Conservation (phyloP, 441 rosid species). For the Codiaeum variegatum region DNA sequence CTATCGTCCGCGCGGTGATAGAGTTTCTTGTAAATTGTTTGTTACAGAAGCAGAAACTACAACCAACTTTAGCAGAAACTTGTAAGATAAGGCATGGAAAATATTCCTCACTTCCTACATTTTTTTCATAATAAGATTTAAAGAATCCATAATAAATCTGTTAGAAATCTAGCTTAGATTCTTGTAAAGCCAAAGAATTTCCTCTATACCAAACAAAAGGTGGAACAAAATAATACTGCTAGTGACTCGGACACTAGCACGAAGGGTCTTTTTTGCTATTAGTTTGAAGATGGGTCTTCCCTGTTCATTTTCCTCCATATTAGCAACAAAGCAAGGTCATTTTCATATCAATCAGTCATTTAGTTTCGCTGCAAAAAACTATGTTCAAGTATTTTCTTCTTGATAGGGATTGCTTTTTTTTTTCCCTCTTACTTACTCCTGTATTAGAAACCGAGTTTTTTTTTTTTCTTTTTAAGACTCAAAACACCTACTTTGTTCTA, state of each 20-base stretch:
- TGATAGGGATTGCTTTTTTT: slow-evolving; percentile 19
- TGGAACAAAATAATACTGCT: background rate
- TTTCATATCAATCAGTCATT: slow-evolving; percentile 1
- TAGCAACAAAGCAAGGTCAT: background rate
- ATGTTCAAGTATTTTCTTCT: slow-evolving; percentile 9
- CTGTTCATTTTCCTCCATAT: slow-evolving; percentile 17
- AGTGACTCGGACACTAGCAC: background rate
- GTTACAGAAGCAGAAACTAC: background rate
- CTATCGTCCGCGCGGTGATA: too few relatives aligned
- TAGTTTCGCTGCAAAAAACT: slow-evolving; percentile 14
- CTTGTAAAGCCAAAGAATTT: background rate
- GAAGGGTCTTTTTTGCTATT: slow-evolving; percentile 20
- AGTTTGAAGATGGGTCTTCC: slow-evolving; percentile 8
- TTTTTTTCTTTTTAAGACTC: too few relatives aligned
- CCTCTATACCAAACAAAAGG: background rate
- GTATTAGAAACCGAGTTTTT: slow-evolving; percentile 4
- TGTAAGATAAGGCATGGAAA: too few relatives aligned
- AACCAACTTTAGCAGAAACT: too few relatives aligned
- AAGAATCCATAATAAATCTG: background rate
- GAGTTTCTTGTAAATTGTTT: background rate
- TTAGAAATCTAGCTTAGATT: background rate
- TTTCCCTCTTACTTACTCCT: slow-evolving; percentile 1
- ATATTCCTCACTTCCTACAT: too few relatives aligned
- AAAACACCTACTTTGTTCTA: slow-evolving; percentile 9
- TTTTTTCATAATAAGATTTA: too few relatives aligned